Conservation (phyloP, 495 filamentous ascomycete species). For the Penicillium desertorum region DNA sequence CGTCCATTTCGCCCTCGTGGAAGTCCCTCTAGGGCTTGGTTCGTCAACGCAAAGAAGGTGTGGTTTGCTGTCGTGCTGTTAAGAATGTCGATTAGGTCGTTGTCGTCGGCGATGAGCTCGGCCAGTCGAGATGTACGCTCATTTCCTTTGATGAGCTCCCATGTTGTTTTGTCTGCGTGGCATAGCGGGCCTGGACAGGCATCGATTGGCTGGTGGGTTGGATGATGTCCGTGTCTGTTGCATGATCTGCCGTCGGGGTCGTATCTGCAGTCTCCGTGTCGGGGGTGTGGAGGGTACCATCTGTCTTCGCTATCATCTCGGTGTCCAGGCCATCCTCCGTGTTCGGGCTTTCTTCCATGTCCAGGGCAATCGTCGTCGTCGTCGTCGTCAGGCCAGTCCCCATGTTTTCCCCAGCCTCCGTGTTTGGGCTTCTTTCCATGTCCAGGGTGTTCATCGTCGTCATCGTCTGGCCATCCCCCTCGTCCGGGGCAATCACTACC, state of each 20-base stretch:
- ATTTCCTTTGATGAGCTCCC: slow-evolving; percentile 68
- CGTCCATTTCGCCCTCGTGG: slow-evolving; percentile 50
- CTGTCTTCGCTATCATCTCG: not conserved
- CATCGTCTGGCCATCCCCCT: slow-evolving; percentile 1
- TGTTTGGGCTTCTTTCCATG: not conserved
- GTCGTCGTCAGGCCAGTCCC: too few relatives aligned
- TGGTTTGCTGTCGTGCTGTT: slow-evolving; percentile 68
- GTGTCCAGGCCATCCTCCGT: not conserved
- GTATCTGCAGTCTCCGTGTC: not conserved
- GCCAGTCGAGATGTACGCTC: slow-evolving; percentile 76
- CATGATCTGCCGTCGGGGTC: slow-evolving; percentile 4
- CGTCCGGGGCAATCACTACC: not conserved
- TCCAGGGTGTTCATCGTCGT: not conserved
- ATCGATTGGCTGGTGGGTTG: slow-evolving; percentile 15
- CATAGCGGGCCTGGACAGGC: slow-evolving; percentile 23
- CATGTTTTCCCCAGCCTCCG: too few relatives aligned
- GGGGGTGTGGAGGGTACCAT: not conserved
- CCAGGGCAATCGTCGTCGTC: too few relatives aligned
- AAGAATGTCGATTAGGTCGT: slow-evolving; percentile 66
- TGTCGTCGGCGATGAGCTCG: slow-evolving; percentile 66
- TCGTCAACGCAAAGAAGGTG: slow-evolving; percentile 78
- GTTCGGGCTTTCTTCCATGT: not conserved
- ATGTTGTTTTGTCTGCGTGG: slow-evolving; percentile 62
- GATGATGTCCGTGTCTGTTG: slow-evolving; percentile 4
- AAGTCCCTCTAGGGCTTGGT: slow-evolving; percentile 65